Percentiles rank a stretch among this genome's conserved stretches.
These are phyloP conservation scores for Ustilago curta DNA, from an alignment of 1,284 basidiomycete genomes.

Conservation along the genomic window DNA sequence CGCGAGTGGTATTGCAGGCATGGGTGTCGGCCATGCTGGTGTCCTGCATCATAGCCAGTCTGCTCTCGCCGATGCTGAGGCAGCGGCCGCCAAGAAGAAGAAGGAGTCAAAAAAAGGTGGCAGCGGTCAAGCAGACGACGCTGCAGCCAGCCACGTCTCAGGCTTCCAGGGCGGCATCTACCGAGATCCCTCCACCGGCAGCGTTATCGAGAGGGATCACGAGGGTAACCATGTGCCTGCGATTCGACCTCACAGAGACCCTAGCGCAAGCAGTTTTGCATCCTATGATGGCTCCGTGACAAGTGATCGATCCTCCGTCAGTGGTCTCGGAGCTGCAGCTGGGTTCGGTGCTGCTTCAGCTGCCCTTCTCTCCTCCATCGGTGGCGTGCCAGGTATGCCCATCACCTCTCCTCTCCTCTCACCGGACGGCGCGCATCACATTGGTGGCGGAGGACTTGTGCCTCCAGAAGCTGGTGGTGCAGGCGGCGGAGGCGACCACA, in stretches of 20 bases:
- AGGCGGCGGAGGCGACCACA: conserved; percentile 42
- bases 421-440: conserved; percentile 34
- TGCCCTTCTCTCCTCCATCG: conserved; percentile 52
- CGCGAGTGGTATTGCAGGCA: conserved; percentile 56
- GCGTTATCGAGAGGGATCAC: conserved; percentile 45
- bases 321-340: conserved; percentile 60
- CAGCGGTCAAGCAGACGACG: background rate
- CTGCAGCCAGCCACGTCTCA: conserved; percentile 11
- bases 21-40: conserved; percentile 54
- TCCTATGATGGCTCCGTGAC: conserved; percentile 49
- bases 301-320: conserved; percentile 46
- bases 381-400: conserved; percentile 41
- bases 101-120: conserved; percentile 17
- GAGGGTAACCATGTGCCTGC: conserved; percentile 28
- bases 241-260: conserved; percentile 32
- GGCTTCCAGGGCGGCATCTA: conserved; percentile 54
- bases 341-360: conserved; percentile 52
- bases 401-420: conserved; percentile 42
- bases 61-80: conserved; percentile 26
- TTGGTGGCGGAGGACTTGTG: conserved; percentile 35
- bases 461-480: conserved; percentile 34
- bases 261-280: conserved; percentile 42
- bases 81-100: conserved; percentile 17
- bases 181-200: conserved; percentile 55
- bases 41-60: conserved; percentile 37